A percentile compares a stretch with the other conserved stretches of the same genome.
phyloP scores from a whole-genome alignment of 2,329 filamentous ascomycete genomes.

The Verticillium klebahnii region DNA sequence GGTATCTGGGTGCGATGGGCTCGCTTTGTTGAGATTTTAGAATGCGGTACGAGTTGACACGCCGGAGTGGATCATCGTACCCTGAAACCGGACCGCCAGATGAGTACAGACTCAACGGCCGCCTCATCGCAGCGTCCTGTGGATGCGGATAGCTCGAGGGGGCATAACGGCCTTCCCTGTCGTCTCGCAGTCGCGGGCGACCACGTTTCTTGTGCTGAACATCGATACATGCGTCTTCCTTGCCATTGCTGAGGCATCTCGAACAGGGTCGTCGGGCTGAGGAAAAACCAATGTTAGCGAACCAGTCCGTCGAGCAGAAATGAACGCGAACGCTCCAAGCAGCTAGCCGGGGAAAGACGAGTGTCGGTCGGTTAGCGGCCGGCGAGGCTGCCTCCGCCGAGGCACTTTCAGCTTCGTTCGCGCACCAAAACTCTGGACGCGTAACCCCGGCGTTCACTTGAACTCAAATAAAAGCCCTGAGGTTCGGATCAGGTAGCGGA shows the following conservation, averaged over 20 bases:
- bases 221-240: slow-evolving; percentile 75
- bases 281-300: neutral
- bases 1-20: slow-evolving; percentile 40
- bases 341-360: neutral
- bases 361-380: neutral
- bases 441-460: neutral
- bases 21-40: slow-evolving; percentile 51
- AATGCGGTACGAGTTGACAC: slow-evolving; percentile 44
- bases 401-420: neutral
- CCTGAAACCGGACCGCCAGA: slow-evolving; percentile 36
- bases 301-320: neutral
- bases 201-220: slow-evolving; percentile 85
- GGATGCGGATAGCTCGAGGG: slow-evolving; percentile 39
- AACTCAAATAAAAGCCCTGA: neutral
- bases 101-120: slow-evolving; percentile 47
- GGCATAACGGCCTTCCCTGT: slow-evolving; percentile 57
- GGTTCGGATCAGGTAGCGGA: neutral
- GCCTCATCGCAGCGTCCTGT: slow-evolving; percentile 40
- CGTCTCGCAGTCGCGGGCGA: slow-evolving; percentile 71
- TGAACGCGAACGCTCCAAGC: neutral
- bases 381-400: neutral
- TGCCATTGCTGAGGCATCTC: slow-evolving; percentile 72
- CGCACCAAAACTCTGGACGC: neutral
- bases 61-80: slow-evolving; percentile 42
- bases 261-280: slow-evolving; percentile 73